These are phyloP conservation scores for Suillus subaureus DNA, from an alignment of 768 basidiomycete genomes.

Conservation along the genomic window DNA sequence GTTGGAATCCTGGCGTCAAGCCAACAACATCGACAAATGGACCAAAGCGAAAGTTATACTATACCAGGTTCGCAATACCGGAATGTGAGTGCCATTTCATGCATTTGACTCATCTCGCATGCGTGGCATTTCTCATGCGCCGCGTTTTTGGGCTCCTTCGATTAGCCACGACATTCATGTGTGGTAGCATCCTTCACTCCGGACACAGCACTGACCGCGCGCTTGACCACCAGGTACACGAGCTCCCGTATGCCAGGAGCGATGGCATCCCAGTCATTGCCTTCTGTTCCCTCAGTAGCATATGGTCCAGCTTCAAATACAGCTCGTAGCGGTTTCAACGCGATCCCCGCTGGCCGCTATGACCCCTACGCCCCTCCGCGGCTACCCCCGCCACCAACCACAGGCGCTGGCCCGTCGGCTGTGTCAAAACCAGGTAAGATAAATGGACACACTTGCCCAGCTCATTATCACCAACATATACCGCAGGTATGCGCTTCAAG, in stretches of 20 bases:
- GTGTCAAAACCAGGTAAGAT: constrained; percentile 30
- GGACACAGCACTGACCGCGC: constrained; percentile 17
- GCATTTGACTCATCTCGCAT: constrained; percentile 12
- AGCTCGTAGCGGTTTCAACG: constrained; percentile 20
- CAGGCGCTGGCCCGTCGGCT: constrained; percentile 37
- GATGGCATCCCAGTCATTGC: constrained; percentile 26
- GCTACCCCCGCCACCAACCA: constrained; percentile 38
- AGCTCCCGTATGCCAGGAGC: constrained; percentile 28
- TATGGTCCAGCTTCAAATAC: constrained; percentile 22
- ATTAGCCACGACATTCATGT: constrained; percentile 12
- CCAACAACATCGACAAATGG: constrained; percentile 66
- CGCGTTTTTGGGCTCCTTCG: constrained; percentile 1
- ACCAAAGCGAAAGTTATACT: constrained; percentile 67
- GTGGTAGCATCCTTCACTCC: constrained; percentile 9
- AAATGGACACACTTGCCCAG: constrained; percentile 16
- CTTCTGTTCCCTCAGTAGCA: constrained; percentile 20
- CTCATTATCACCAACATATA: constrained; percentile 15
- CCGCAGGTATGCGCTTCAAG: constrained; percentile 71
- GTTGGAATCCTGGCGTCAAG: constrained; percentile 62
- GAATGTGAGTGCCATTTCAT: constrained; percentile 57
- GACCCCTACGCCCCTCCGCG: constrained; percentile 70
- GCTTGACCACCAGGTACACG: constrained; percentile 27
- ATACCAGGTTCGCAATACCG: constrained; percentile 62
- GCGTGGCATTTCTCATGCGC: constrained; percentile 15
- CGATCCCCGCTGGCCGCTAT: constrained; percentile 47